Percentiles rank a stretch among this genome's conserved stretches.
phyloP scores from a whole-genome alignment of 2,329 filamentous ascomycete genomes.

The Massarina eburnea region DNA sequence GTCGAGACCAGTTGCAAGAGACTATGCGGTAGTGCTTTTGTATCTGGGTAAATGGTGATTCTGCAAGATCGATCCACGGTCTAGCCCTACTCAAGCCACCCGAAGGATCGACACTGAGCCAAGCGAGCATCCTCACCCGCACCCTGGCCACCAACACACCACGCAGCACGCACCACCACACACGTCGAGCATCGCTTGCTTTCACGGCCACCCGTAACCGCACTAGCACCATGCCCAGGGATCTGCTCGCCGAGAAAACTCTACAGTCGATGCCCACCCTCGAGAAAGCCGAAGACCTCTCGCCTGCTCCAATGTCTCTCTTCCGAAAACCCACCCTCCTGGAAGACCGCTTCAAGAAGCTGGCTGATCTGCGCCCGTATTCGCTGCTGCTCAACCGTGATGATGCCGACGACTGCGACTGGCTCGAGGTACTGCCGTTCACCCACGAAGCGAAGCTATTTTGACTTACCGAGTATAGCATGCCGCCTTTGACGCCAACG shows the following conservation, averaged over 20 bases:
- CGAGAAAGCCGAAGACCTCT: constrained; percentile 31
- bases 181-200: neutral
- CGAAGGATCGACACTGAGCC: neutral
- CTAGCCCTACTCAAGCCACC: neutral
- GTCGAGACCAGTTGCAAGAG: too few species aligned
- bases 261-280: constrained; percentile 42
- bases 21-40: too few species aligned
- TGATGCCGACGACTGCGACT: constrained; percentile 64
- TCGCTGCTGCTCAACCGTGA: constrained; percentile 70
- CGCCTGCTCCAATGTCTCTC: constrained; percentile 20
- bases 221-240: constrained; percentile 43
- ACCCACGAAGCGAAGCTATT: neutral
- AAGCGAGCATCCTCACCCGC: neutral
- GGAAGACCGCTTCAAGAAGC: constrained; percentile 32
- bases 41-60: too few species aligned
- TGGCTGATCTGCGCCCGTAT: constrained; percentile 69
- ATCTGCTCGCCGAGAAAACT: constrained; percentile 43
- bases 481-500: constrained; percentile 58
- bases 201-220: neutral
- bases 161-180: neutral
- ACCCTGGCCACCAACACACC: neutral
- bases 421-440: constrained; percentile 47
- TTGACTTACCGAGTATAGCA: constrained; percentile 25
- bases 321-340: constrained; percentile 25
- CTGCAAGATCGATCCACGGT: neutral